Evolutionary conservation across 257 asterid species (phyloP), one percentile per base, ranked within the genome.

Genomic region (Primulina huaijiensis): DNA sequence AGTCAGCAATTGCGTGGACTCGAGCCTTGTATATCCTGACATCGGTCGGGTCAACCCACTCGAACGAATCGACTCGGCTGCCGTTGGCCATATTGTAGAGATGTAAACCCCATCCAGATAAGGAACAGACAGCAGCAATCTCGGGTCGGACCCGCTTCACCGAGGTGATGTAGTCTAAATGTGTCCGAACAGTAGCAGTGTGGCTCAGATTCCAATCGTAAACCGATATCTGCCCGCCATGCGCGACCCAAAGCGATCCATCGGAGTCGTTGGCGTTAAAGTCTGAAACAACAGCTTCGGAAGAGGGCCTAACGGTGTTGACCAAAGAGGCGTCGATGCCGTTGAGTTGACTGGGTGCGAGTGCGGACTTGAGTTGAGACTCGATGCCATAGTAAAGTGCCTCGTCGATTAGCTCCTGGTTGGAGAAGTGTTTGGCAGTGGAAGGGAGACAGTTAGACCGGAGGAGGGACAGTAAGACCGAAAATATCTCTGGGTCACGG

Each of bases 401-500:
- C 78, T 93, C 99, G 35, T 90, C 95, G 71, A 93, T 71, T 68
- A 93, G 96, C 37, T 93, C 97, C 40, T 83, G 86, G 56, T 82
- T 87, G 68, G 96, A 82, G 86, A 90, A 90, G 74, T 88, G 84
- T n/a, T 78, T 82, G 73, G 95, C 87, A 56, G 92, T 77, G n/a
- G 95, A 90, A 12, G 99, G 97, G 16, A 93, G 91, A 82, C 95
- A 91, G 66, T 80, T 85, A 71, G 96, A 83, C 5, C 97, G 94
- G 80, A 93, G 97, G 62, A 93, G 96, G 59, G 95, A 86, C 72
- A 93, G 95, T 72, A 93, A 85, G 64, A 75, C 71, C 70, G 99
- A 82, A 85, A 93, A 93, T 20, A 91, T 81, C 20, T 89, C 97
- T 6, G 97, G 99, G 83, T 93, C 97, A 3, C 99, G 96, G 85